Conservation (phyloP, 768 basidiomycete species). For the Bullera alba region DNA sequence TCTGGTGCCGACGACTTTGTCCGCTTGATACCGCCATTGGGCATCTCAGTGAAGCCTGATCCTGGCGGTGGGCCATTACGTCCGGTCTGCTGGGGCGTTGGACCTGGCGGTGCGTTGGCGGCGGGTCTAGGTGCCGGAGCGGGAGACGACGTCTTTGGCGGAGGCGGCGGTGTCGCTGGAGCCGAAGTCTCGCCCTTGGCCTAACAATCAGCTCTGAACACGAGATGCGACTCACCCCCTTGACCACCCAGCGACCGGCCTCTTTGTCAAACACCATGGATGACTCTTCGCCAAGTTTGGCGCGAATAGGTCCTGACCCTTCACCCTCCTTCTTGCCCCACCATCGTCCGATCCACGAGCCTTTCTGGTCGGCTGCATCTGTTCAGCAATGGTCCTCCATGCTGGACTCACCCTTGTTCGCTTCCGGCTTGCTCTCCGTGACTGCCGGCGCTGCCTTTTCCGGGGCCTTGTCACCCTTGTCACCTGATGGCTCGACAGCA, state of each 20-base stretch:
- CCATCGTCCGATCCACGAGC: constrained; percentile 68
- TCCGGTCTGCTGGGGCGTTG: constrained; percentile 1
- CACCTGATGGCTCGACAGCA: constrained; percentile 34
- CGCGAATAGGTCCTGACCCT: constrained; percentile 64
- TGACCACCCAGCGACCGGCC: constrained; percentile 93
- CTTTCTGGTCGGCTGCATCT: constrained; percentile 19
- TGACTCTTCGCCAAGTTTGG: constrained; percentile 85
- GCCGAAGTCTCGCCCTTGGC: constrained; percentile 54
- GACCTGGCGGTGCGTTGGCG: background rate
- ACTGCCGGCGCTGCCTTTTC: background rate
- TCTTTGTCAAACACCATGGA: constrained; percentile 91
- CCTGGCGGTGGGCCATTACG: background rate
- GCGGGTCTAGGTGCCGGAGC: constrained; percentile 11
- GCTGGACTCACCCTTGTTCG: constrained; percentile 10
- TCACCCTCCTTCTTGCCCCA: constrained; percentile 62
- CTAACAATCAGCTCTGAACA: background rate
- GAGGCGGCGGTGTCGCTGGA: constrained; percentile 60
- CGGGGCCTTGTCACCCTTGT: constrained; percentile 17
- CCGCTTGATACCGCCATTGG: constrained; percentile 5
- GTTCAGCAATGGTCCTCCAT: background rate
- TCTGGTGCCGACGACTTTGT: constrained; percentile 8
- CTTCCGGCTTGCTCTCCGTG: background rate
- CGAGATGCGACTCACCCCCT: constrained; percentile 56
- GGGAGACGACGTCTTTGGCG: constrained; percentile 81
- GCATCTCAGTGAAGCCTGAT: constrained; percentile 1